Percentiles rank a stretch among this genome's conserved stretches.
Conservation (phyloP, 2,329 filamentous ascomycete genomes). For the Hyphodiscus sp. region DNA sequence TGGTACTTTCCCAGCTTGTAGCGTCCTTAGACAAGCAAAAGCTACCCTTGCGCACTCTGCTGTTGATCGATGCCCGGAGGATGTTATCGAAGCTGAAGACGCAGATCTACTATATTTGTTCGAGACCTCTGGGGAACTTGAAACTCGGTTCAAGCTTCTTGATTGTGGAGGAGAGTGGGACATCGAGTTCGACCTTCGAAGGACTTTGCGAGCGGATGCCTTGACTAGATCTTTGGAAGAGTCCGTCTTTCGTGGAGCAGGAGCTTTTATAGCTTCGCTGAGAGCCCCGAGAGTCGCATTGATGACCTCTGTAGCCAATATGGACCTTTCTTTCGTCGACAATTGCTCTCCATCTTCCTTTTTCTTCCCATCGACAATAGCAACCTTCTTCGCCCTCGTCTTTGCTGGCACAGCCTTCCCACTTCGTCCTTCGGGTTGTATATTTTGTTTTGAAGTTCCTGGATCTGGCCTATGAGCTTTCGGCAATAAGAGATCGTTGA, state of each 20-base stretch:
- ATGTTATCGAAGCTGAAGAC: constrained; percentile 28
- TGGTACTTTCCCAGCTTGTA: constrained; percentile 45
- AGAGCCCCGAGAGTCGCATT: constrained; percentile 65
- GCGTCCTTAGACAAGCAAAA: constrained; percentile 55
- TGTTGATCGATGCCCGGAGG: constrained; percentile 30
- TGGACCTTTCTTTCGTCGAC: constrained; percentile 53
- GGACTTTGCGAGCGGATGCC: constrained; percentile 32
- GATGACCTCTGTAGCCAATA: constrained; percentile 66
- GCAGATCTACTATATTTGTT: constrained; percentile 32
- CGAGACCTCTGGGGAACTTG: constrained; percentile 52
- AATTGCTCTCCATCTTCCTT: constrained; percentile 33
- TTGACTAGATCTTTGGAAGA: constrained; percentile 33
- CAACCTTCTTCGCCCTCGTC: constrained; percentile 19
- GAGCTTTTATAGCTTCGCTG: constrained; percentile 55
- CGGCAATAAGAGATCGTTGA: constrained; percentile 41
- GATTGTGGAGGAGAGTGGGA: constrained; percentile 56
- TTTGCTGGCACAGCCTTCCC: constrained; percentile 18
- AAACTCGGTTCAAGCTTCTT: constrained; percentile 52
- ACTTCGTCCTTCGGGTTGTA: constrained; percentile 2
- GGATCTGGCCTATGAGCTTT: constrained; percentile 20
- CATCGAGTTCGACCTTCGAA: constrained; percentile 50
- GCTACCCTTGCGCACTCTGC: constrained; percentile 61
- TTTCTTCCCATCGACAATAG: constrained; percentile 28
- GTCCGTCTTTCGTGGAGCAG: constrained; percentile 16
- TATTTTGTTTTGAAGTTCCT: constrained; percentile 9